phyloP scores from a whole-genome alignment of 73 alveolate genomes.

The Paramecium tetraurelia region DNA sequence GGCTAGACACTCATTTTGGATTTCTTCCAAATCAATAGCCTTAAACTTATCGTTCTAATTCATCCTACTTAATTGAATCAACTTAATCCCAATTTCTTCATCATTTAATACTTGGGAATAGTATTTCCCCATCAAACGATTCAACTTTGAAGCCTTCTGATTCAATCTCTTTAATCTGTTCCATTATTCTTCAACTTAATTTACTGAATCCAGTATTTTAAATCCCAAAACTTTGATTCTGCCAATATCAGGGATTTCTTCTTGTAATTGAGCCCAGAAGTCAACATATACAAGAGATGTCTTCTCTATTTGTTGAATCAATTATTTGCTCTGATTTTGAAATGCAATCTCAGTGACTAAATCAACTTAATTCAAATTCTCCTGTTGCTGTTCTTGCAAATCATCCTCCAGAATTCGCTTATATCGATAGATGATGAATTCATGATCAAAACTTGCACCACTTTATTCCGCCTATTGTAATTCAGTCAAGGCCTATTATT shows the following conservation, averaged over 20 bases:
- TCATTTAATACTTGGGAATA: conserved; percentile 1
- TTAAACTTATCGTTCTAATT: background rate
- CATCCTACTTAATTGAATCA: background rate
- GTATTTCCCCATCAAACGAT: conserved; percentile 17
- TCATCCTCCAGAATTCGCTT: conserved; percentile 50
- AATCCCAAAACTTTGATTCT: background rate
- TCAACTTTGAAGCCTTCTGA: background rate
- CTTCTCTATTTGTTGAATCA: background rate
- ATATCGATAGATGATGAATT: conserved; percentile 40
- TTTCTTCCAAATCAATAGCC: background rate
- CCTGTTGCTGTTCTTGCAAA: background rate
- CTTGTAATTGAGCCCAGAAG: conserved; percentile 39
- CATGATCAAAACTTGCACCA: conserved; percentile 42
- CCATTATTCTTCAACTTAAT: conserved; percentile 42
- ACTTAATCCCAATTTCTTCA: background rate
- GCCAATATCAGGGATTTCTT: conserved; percentile 51
- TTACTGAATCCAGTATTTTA: background rate
- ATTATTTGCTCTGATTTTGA: background rate
- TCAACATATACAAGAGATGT: conserved; percentile 18
- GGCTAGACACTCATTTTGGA: background rate
- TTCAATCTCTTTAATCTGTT: background rate
- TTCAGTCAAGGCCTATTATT: conserved; percentile 26
- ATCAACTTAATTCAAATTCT: background rate
- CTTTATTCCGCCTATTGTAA: conserved; percentile 43
- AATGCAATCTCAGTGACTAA: background rate